Base-by-base conservation (phyloP, 31 red algal genomes). In the Odonthalia washingtoniensis region DNA sequence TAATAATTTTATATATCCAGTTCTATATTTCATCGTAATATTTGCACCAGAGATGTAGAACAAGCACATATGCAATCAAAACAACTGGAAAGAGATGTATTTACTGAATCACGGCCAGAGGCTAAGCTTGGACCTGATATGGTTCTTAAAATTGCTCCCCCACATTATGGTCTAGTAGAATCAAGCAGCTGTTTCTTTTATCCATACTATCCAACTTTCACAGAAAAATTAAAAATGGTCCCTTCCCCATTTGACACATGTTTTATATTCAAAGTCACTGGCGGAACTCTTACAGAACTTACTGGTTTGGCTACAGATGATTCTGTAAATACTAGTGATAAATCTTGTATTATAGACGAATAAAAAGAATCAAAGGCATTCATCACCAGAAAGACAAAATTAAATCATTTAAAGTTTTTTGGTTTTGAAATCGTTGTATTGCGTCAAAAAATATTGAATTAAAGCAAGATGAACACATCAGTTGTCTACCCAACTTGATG, bases 221-320 rank as follows among this genome's bases (percentile, higher is more conserved):
- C 30, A 3, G 45, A 65, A 65, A 6, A 80, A 6, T 5, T 80
- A 32, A 5, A 44, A 67, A 80, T 80, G 77, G 61, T 46, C 5
- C 32, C 4, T 40, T 27, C 72, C 9, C 0, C 30, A 5, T 75
- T 75, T 36, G 72, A 75, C 41, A 27, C 0, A 12, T 75, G 72
- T 42, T 75, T 40, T 75, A 27, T 75, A 38, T 75, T 38, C 41
- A n/a, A n/a, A n/a, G n/a, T n/a, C n/a, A n/a, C n/a, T n/a, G n/a
- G n/a, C n/a, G n/a, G n/a, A n/a, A n/a, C n/a, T n/a, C 30, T 75
- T 75, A 26, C 35, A 38, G 72, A 36, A 26, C 5, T 75, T 36
- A 75, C 16, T 41, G 72, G 41, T 0, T 42, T 75, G 5, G 30
- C 72, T 38, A 75, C 72, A 26, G 72, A 75, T 37, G 72, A 75